Evolutionary conservation across 169 alveolate genomes (phyloP).

Genomic region (Cryptosporidium sp.): DNA sequence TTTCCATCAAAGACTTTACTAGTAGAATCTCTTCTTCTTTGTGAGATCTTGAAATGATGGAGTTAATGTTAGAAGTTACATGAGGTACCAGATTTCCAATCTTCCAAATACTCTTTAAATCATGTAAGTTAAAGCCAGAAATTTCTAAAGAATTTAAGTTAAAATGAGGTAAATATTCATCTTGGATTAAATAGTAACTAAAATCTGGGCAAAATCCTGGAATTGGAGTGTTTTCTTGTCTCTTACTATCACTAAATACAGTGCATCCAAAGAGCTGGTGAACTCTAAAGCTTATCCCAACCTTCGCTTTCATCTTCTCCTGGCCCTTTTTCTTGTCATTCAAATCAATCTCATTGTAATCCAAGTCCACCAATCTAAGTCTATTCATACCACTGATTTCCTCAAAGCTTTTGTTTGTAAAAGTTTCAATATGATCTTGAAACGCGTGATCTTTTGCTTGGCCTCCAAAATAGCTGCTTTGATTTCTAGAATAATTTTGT

Average conservation of each 20-base stretch:
- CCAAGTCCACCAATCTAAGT: conserved; percentile 15
- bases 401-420: not conserved
- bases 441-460: not conserved
- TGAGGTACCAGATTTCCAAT: conserved; percentile 28
- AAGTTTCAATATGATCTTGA: not conserved
- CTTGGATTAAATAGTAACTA: not conserved
- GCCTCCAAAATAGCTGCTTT: not conserved
- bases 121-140: conserved; percentile 5
- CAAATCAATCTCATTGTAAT: not conserved
- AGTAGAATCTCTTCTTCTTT: conserved; percentile 5
- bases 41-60: conserved; percentile 28
- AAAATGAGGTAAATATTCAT: conserved; percentile 14
- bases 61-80: conserved; percentile 32
- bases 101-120: conserved; percentile 36
- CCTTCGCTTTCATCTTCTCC: not conserved
- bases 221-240: not conserved
- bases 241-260: not conserved
- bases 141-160: conserved; percentile 9
- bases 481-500: not conserved
- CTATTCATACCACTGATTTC: not conserved
- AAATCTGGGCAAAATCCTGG: conserved; percentile 24
- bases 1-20: conserved; percentile 11
- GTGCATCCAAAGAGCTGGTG: conserved; percentile 45
- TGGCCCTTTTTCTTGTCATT: not conserved
- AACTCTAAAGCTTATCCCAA: not conserved